Evolutionary conservation across 768 basidiomycete genomes (phyloP).

Genomic region (Cystofilobasidium capitatum): DNA sequence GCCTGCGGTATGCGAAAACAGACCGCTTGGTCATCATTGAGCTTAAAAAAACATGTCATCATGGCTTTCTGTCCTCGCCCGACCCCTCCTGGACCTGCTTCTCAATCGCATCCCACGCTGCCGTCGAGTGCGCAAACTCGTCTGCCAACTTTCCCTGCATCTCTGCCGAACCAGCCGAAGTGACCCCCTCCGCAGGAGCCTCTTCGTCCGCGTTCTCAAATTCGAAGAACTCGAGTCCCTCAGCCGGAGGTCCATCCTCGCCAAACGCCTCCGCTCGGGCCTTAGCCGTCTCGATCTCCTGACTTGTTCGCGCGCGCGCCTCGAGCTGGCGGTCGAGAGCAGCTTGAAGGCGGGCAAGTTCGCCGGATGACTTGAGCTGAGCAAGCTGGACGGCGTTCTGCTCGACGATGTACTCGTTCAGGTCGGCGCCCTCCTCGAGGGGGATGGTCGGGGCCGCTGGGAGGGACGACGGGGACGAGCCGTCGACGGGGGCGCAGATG

Average conservation of each 20-base stretch:
- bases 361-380: neutral
- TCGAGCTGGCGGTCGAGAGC: no score
- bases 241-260: neutral
- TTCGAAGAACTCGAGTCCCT: neutral
- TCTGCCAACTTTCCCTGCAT: neutral
- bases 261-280: neutral
- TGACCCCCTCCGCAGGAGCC: neutral
- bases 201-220: neutral
- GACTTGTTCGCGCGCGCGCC: neutral
- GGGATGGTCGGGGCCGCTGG: constrained; percentile 5
- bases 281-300: neutral
- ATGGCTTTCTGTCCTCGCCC: no score
- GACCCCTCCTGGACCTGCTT: neutral
- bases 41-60: no score
- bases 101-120: constrained; percentile 2
- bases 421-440: constrained; percentile 11
- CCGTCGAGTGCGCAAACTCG: neutral
- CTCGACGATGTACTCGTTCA: neutral
- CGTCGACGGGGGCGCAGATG: neutral
- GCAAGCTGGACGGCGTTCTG: neutral
- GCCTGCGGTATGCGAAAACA: no score
- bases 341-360: neutral
- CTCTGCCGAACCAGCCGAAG: neutral
- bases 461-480: neutral
- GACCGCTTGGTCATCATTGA: no score